A percentile compares a stretch with the other conserved stretches of the same genome.
phyloP scores from a whole-genome alignment of 208 protist genomes.

The Trypanosomatidae sp. region DNA sequence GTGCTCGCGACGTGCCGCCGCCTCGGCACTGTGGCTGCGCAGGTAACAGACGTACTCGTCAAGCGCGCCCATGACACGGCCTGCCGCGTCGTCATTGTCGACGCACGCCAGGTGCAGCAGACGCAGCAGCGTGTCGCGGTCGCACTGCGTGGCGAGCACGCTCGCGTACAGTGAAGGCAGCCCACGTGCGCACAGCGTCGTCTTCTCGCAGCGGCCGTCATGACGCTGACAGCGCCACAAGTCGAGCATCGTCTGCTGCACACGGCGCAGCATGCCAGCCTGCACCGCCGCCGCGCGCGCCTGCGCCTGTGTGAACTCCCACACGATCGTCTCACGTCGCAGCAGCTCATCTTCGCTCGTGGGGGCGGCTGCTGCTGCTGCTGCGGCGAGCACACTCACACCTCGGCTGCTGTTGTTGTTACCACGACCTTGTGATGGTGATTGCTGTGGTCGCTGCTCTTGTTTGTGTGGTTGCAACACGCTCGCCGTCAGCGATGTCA shows the following conservation, averaged over 20 bases:
- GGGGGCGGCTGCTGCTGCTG: too few relatives aligned
- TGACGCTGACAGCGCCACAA: slow-evolving; percentile 14
- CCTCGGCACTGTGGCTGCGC: slow-evolving; percentile 19
- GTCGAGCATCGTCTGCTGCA: slow-evolving; percentile 20
- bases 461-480: too few relatives aligned
- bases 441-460: too few relatives aligned
- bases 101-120: slow-evolving; percentile 26
- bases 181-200: slow-evolving; percentile 8
- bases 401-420: slow-evolving; percentile 27
- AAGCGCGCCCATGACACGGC: slow-evolving; percentile 19
- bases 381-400: slow-evolving; percentile 11
- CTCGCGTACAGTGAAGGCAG: slow-evolving; percentile 23
- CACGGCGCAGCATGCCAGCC: slow-evolving; percentile 35
- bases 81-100: slow-evolving; percentile 16
- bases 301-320: slow-evolving; percentile 6
- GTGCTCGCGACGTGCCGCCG: slow-evolving; percentile 13
- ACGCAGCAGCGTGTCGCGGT: slow-evolving; percentile 32
- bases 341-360: slow-evolving; percentile 28
- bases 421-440: background rate
- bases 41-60: slow-evolving; percentile 41
- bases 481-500: too few relatives aligned
- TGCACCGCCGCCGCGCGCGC: slow-evolving; percentile 36
- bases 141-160: slow-evolving; percentile 19
- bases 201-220: slow-evolving; percentile 17
- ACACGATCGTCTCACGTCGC: slow-evolving; percentile 19